Conservation (phyloP, 768 basidiomycete genomes). For the Phylloporus sp. region DNA sequence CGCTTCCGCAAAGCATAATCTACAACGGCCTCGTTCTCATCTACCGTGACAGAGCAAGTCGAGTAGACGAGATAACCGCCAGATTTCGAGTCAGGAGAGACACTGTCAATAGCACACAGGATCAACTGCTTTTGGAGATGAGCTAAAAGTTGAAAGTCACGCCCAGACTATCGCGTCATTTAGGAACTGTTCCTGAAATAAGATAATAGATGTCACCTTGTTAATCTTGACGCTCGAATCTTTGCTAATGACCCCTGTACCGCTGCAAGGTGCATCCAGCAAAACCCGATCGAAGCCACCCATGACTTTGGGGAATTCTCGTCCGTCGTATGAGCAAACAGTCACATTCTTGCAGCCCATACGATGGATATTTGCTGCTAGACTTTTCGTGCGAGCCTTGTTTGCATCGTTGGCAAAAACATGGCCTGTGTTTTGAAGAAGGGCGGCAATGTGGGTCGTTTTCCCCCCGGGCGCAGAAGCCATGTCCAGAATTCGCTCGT, state of each 20-base stretch:
- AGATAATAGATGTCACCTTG: slow-evolving; percentile 58
- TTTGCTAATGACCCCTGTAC: slow-evolving; percentile 97
- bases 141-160: slow-evolving; percentile 93
- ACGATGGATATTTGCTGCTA: slow-evolving; percentile 95
- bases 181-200: not conserved
- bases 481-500: slow-evolving; percentile 96
- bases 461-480: slow-evolving; percentile 98
- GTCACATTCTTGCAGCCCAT: slow-evolving; percentile 98
- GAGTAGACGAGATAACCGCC: slow-evolving; percentile 97
- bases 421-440: slow-evolving; percentile 96
- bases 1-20: slow-evolving; percentile 96
- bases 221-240: slow-evolving; percentile 97
- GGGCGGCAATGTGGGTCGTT: slow-evolving; percentile 94
- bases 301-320: slow-evolving; percentile 98
- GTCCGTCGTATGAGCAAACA: slow-evolving; percentile 93
- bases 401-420: slow-evolving; percentile 97
- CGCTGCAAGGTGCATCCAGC: slow-evolving; percentile 95
- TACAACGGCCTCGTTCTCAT: slow-evolving; percentile 97
- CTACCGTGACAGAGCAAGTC: slow-evolving; percentile 96
- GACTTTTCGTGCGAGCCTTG: slow-evolving; percentile 90
- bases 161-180: slow-evolving; percentile 61
- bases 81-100: slow-evolving; percentile 82
- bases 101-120: slow-evolving; percentile 95
- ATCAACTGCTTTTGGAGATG: slow-evolving; percentile 98
- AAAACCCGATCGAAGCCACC: slow-evolving; percentile 98